Conservation (phyloP, 768 basidiomycete genomes). For the Pluteus cervinus region DNA sequence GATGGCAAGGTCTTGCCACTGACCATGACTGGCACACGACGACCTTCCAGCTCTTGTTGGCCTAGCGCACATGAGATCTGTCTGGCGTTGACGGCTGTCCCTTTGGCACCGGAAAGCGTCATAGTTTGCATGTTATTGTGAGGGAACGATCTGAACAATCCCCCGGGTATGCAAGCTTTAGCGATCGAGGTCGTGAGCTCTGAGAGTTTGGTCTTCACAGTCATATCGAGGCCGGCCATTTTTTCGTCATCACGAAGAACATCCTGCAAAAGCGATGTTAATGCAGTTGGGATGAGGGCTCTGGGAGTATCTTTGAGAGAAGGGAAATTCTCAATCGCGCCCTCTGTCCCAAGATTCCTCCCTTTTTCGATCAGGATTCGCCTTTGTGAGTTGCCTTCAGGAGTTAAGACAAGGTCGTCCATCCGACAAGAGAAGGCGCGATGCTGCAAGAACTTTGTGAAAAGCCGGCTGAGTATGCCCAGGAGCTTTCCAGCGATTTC, state of each 20-base stretch:
- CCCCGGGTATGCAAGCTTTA: conserved; percentile 79
- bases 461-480: conserved; percentile 86
- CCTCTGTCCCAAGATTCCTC: conserved; percentile 72
- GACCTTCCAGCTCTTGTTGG: conserved; percentile 96
- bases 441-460: conserved; percentile 96
- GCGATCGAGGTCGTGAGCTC: conserved; percentile 89
- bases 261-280: conserved; percentile 75
- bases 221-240: conserved; percentile 95
- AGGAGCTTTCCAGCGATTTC: conserved; percentile 86
- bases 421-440: conserved; percentile 98
- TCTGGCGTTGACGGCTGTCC: conserved; percentile 93
- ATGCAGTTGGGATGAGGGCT: conserved; percentile 48
- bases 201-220: conserved; percentile 79
- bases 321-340: conserved; percentile 87
- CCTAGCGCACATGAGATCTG: conserved; percentile 98
- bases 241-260: conserved; percentile 93
- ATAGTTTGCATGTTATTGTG: conserved; percentile 99
- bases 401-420: conserved; percentile 93
- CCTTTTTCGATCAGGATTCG: conserved; percentile 61
- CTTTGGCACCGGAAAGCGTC: conserved; percentile 98
- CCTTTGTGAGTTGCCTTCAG: conserved; percentile 69
- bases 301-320: conserved; percentile 49
- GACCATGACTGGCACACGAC: conserved; percentile 98
- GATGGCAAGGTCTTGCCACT: conserved; percentile 97
- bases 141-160: conserved; percentile 89